Evolutionary conservation across 805 yeast genomes (phyloP).

Genomic region (Cyberlindnera xylosilytica): DNA sequence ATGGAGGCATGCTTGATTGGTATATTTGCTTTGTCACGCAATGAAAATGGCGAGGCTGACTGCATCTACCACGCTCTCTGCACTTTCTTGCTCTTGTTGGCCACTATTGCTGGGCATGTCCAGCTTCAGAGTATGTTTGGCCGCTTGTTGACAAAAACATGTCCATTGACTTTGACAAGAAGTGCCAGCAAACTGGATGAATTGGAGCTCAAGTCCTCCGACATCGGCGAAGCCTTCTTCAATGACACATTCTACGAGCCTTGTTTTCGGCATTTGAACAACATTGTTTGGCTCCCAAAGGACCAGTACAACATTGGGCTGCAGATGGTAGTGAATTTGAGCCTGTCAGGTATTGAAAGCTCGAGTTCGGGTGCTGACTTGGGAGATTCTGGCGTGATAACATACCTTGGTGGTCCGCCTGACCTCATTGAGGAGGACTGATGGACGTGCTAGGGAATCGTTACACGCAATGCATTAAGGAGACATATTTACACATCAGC

Average conservation of each 20-base stretch:
- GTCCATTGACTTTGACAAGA: constrained; percentile 32
- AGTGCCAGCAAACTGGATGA: neutral
- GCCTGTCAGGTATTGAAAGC: constrained; percentile 22
- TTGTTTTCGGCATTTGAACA: constrained; percentile 22
- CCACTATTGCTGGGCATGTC: constrained; percentile 57
- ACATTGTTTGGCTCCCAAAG: constrained; percentile 26
- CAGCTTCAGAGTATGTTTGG: constrained; percentile 44
- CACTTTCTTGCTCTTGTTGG: constrained; percentile 48
- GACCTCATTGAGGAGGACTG: constrained; percentile 15
- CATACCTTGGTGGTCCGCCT: constrained; percentile 22
- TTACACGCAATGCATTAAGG: no score
- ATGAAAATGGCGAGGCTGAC: constrained; percentile 40
- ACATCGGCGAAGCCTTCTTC: constrained; percentile 2
- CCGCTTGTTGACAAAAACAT: constrained; percentile 29
- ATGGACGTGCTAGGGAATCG: neutral
- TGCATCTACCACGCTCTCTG: constrained; percentile 48
- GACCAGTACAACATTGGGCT: constrained; percentile 18
- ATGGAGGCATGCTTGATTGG: constrained; percentile 79
- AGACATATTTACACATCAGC: constrained; percentile 1
- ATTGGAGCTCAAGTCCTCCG: constrained; percentile 3
- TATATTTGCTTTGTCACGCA: constrained; percentile 58
- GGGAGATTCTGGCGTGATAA: constrained; percentile 24
- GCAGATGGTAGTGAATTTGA: constrained; percentile 18
- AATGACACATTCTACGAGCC: constrained; percentile 26
- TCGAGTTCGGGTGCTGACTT: constrained; percentile 19